Base-by-base conservation (phyloP, 805 yeast species). In the Hanseniaspora occidentalis region DNA sequence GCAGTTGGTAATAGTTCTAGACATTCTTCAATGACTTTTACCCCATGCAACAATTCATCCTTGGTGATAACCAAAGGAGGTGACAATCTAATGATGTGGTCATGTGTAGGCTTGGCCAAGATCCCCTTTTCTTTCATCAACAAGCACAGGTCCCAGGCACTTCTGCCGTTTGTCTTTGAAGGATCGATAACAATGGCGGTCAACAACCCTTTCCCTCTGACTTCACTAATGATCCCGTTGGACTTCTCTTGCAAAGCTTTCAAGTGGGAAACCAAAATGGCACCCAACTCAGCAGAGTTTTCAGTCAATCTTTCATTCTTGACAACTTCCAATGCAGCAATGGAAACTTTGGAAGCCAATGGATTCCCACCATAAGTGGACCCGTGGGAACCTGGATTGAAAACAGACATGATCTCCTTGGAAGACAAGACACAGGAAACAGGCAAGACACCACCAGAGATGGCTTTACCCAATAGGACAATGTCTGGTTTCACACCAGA, bases 291-390 rank as follows among this genome's bases (percentile, higher is more conserved):
- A 21, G 61, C 62, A 4, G 96, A 78, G 62, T 94, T 76, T 55
- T 83, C 84, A 31, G 79, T 86, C 54, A 89, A 71, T 20, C 78
- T 70, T 65, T 89, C 97, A 51, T 89, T 94, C 60, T 71, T 74
- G 42, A 89, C 84, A 40, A 89, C 97, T 52, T 85, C 73, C 49
- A 89, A 70, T 9, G 97, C 96, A 44, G 95, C 96, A 58, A 84
- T 77, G 45, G 96, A 92, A 17, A 85, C 96, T 42, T 84, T 73
- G 49, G 94, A 84, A 18, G 95, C 89, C 58, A 89, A 72, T 49
- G 97, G 96, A 66, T 86, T 89, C 61, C 97, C 97, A 63, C 97
- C 97, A 59, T 84, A 89, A 18, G 97, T 89, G 22, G 96, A 88
- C 39, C 97, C 97, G 64, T 89, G 97, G 24, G 95, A 84, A 41